These are phyloP conservation scores for Boletus subcaerulescens DNA, from an alignment of 768 basidiomycete genomes.

Conservation along the genomic window DNA sequence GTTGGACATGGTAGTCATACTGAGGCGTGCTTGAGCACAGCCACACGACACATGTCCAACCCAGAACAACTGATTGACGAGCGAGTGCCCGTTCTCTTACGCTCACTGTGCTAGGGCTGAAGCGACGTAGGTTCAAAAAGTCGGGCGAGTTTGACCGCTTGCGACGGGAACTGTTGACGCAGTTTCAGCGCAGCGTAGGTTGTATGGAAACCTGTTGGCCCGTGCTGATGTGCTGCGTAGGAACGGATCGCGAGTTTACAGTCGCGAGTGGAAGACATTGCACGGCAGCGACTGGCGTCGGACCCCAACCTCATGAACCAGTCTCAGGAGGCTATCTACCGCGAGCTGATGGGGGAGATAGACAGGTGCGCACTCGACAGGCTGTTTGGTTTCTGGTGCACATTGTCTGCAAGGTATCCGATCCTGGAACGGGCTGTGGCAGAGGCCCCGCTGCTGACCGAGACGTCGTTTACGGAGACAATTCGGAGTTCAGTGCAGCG, in stretches of 20 bases:
- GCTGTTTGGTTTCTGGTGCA: not conserved
- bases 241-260: constrained; percentile 52
- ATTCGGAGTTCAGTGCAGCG: constrained; percentile 44
- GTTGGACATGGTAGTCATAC: too few species aligned
- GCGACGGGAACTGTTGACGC: constrained; percentile 57
- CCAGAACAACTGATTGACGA: constrained; percentile 65
- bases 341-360: constrained; percentile 69
- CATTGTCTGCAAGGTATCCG: constrained; percentile 47
- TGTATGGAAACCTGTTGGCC: too few species aligned
- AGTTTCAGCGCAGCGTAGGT: constrained; percentile 58
- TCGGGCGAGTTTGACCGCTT: constrained; percentile 77
- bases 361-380: constrained; percentile 49
- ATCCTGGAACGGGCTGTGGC: constrained; percentile 61
- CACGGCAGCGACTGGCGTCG: constrained; percentile 49
- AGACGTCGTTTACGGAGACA: constrained; percentile 42
- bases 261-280: constrained; percentile 59
- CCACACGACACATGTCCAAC: constrained; percentile 31
- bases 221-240: constrained; percentile 29
- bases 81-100: constrained; percentile 35
- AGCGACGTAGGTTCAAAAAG: constrained; percentile 63
- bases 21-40: not conserved
- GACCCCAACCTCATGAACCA: constrained; percentile 53
- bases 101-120: not conserved
- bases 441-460: constrained; percentile 48
- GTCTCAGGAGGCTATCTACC: constrained; percentile 50